Base-by-base conservation (phyloP, 1,284 basidiomycete species). In the Kwoniella shivajii region DNA sequence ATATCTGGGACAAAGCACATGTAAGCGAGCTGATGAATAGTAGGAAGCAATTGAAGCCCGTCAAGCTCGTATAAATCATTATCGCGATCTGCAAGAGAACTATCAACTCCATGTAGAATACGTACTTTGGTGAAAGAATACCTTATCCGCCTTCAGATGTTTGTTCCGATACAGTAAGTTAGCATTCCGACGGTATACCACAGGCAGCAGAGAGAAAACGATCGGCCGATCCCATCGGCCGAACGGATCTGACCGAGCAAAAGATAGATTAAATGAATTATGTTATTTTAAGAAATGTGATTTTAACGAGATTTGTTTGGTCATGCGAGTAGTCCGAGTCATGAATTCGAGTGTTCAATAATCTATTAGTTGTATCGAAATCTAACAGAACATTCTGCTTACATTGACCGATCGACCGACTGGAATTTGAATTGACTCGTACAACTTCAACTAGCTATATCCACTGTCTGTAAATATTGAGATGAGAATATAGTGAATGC, bases 61-160 rank as follows among this genome's bases (percentile, higher is more conserved):
- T 31, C 27, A 58, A 34, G 46, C 46, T 33, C 38, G 66, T 26
- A 56, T 67, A n/a, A 47, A 47, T 46, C 63, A 67, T 48, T 69
- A 66, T 30, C n/a, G 41, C 26, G 61, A 70, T 33, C 49, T 68
- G 5, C 52, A 61, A 18, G 18, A 38, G 18, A 60, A 59, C n/a
- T 65, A 66, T 37, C n/a, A 41, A 13, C 50, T 68, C 6, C 49
- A 55, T 36, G 41, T 68, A 3, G 67, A 68, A 52, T 56, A 57
- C 16, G 65, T 66, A 26, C 49, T 58, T 29, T 60, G 33, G 18
- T 58, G 27, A 47, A 3, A 34, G 33, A 34, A 18, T 22, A 10
- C 33, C 20, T 22, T 16, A 0, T 16, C 22, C 44, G 26, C n/a
- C 30, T n/a, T 22, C 7, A n/a, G 26, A 16, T 27, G 18, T 26